These are phyloP conservation scores for Pyrus pyrifolia DNA, from an alignment of 306 rosid species.

Conservation along the genomic window DNA sequence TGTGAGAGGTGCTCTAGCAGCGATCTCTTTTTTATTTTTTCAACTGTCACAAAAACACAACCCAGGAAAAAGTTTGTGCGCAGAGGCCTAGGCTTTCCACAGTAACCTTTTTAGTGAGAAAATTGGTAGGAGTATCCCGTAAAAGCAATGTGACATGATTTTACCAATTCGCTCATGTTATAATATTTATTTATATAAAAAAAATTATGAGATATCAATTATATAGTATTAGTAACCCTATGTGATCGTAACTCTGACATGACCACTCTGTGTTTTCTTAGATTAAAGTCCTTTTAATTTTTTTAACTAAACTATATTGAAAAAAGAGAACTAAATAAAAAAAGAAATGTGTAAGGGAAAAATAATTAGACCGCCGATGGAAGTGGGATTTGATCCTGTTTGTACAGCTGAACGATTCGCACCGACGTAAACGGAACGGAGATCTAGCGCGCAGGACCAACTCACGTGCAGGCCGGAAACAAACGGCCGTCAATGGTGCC, in stretches of 20 bases:
- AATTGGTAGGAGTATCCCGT: no score
- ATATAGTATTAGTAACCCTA: no score
- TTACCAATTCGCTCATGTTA: no score
- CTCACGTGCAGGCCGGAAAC: conserved; percentile 4
- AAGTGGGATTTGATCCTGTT: background rate
- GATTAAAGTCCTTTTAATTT: background rate
- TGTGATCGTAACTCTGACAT: no score
- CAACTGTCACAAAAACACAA: background rate
- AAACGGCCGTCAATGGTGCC: conserved; percentile 32
- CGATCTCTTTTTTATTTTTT: background rate
- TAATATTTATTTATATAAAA: no score
- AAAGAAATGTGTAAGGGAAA: background rate
- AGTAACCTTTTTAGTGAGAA: background rate
- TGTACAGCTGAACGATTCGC: background rate
- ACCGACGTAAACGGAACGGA: conserved; percentile 61
- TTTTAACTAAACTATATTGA: background rate
- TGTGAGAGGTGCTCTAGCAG: fast-evolving
- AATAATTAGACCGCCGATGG: background rate
- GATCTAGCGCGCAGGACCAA: conserved; percentile 5
- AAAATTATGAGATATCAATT: no score
- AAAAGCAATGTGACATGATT: background rate
- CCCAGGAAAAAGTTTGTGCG: background rate
- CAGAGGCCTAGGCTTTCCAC: background rate
- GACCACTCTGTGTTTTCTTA: background rate
- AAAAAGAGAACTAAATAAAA: background rate